Conservation (phyloP, 2,329 filamentous ascomycete species). For the Ramularia endophylla region DNA sequence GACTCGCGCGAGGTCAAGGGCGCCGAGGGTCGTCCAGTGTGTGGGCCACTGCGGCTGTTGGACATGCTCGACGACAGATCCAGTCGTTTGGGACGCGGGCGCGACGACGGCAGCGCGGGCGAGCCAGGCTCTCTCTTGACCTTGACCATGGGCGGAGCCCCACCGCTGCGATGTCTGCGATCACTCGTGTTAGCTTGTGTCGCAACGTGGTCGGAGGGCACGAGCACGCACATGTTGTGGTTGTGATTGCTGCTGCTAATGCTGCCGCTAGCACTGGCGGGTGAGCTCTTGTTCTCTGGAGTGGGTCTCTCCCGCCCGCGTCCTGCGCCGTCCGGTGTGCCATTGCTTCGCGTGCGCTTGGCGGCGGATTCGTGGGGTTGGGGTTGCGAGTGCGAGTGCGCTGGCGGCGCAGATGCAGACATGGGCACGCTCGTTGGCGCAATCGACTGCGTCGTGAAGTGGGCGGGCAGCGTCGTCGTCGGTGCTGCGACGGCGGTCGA, state of each 20-base stretch:
- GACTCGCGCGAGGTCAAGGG: conserved; percentile 70
- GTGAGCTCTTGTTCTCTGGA: too few species aligned
- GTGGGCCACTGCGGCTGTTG: conserved; percentile 33
- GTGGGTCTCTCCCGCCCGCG: conserved; percentile 22
- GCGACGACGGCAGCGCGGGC: conserved; percentile 66
- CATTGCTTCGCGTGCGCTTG: conserved; percentile 31
- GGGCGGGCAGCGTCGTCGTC: conserved; percentile 32
- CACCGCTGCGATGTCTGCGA: conserved; percentile 46
- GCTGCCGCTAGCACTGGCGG: conserved; percentile 2
- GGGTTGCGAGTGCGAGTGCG: conserved; percentile 18
- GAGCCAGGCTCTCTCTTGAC: conserved; percentile 96
- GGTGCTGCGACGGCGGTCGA: conserved; percentile 43
- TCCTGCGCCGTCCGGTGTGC: conserved; percentile 25
- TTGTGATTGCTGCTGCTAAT: conserved; percentile 44
- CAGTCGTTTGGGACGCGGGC: conserved; percentile 69
- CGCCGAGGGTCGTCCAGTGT: conserved; percentile 55
- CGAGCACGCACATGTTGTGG: conserved; percentile 41
- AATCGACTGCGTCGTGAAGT: conserved; percentile 33
- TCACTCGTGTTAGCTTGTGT: conserved; percentile 2
- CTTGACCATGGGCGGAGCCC: conserved; percentile 67
- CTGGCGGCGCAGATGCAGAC: conserved; percentile 32
- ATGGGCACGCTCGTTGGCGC: conserved; percentile 41
- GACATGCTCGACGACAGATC: conserved; percentile 59
- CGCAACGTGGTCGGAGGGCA: conserved; percentile 7
- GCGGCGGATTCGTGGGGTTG: conserved; percentile 22